Evolutionary conservation across 768 basidiomycete genomes (phyloP), one percentile per base, ranked within the genome.

Genomic region (Amyloporia xantha): DNA sequence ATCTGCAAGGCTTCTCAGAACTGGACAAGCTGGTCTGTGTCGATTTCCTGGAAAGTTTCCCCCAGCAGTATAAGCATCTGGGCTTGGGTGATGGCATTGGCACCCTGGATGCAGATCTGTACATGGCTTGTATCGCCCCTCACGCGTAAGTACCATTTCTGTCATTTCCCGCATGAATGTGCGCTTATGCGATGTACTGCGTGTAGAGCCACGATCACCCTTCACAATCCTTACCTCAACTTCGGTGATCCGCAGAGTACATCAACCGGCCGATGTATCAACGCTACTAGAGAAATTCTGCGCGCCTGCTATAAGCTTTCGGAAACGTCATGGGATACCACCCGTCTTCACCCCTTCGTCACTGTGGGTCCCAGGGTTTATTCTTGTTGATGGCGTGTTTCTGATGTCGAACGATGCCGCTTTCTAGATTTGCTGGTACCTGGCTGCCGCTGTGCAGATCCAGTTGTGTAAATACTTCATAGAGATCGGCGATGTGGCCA

Each of bases 381-480:
- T n/a, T n/a, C n/a, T n/a, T n/a, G n/a, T n/a, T n/a, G 10, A 35
- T 9, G n/a, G 37, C 33, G 17, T 25, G 7, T 40, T 49, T 13
- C 19, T 48, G 26, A 55, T 43, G 54, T 57, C 47, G 30, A 1
- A 35, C 33, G 10, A 10, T 23, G 33, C 9, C 9, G 10, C 9
- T n/a, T n/a, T n/a, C n/a, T 41, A 89, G 86, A 91, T 91, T 40
- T 90, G 88, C 63, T 92, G 89, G 89, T 91, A 92, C 65, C 78
- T 92, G 13, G 90, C 89, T 5, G 89, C 90, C 12, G 88, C 87
- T 4, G 86, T 91, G 3, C 83, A 90, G 61, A 81, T 91, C 41
- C 88, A 91, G 57, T 71, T 88, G 33, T 92, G 89, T 75, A 89
- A 87, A 61, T 82, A 87, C 59, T 85, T 82, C 60, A 91, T 92